These are phyloP conservation scores for Thermomucor indicae-seudaticae DNA, from an alignment of 371 early-diverging fungal species.

Conservation along the genomic window DNA sequence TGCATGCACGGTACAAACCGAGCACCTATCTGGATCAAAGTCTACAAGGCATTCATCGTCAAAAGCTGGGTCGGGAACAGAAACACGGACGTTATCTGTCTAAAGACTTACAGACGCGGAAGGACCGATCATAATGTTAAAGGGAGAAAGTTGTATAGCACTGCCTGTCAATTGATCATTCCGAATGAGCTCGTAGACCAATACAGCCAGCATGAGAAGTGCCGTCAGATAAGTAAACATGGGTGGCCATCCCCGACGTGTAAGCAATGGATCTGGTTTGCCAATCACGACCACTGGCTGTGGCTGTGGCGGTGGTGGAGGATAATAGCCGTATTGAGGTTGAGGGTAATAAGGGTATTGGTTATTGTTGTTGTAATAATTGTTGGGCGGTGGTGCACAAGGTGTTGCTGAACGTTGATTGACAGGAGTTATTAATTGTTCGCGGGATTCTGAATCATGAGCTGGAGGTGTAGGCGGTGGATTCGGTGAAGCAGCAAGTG, in stretches of 20 bases:
- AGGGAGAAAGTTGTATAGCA: conserved; percentile 46
- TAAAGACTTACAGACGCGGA: conserved; percentile 31
- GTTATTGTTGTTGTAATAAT: conserved; percentile 2
- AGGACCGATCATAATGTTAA: conserved; percentile 65
- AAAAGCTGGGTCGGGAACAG: not conserved
- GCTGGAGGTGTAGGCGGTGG: too few relatives aligned
- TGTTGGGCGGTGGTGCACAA: not conserved
- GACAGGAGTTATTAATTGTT: too few relatives aligned
- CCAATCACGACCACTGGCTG: not conserved
- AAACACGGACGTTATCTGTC: not conserved
- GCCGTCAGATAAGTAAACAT: conserved; percentile 1
- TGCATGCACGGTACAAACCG: conserved; percentile 63
- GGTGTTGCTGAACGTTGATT: too few relatives aligned
- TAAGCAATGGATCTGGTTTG: not conserved
- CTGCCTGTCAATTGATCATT: conserved; percentile 48
- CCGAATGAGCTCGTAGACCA: conserved; percentile 51
- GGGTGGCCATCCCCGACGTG: conserved; percentile 3
- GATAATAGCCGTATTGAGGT: not conserved
- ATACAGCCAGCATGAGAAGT: conserved; percentile 39
- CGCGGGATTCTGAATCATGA: too few relatives aligned
- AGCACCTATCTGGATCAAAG: conserved; percentile 51
- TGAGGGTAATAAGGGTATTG: not conserved
- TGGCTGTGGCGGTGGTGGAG: conserved; percentile 2
- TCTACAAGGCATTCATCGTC: conserved; percentile 15
- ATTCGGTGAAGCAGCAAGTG: too few relatives aligned